A percentile compares a stretch with the other conserved stretches of the same genome.
phyloP scores from a whole-genome alignment of 192 early-diverging fungal species.

The Coemansia pectinata region DNA sequence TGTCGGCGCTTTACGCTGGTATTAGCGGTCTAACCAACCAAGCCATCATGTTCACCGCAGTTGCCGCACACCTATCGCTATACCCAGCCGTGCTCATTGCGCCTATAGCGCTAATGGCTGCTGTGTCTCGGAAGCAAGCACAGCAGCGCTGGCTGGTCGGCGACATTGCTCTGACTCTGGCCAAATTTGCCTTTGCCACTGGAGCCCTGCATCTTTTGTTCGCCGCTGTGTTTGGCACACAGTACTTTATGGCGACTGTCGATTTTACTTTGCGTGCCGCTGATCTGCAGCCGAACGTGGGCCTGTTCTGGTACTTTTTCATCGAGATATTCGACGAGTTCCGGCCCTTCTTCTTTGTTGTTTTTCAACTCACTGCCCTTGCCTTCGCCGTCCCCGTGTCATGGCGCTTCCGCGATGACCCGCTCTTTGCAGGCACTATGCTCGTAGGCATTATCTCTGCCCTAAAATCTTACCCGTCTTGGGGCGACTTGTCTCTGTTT shows the following conservation, averaged over 20 bases:
- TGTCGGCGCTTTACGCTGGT: conserved; percentile 72
- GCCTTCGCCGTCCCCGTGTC: conserved; percentile 84
- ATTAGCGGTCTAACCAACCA: conserved; percentile 47
- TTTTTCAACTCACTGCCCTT: conserved; percentile 93
- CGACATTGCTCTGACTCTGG: conserved; percentile 10
- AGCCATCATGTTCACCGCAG: conserved; percentile 71
- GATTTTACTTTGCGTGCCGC: conserved; percentile 64
- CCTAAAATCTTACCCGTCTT: conserved; percentile 93
- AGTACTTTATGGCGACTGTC: conserved; percentile 38
- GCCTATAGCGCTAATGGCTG: conserved; percentile 34
- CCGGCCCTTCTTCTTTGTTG: conserved; percentile 86
- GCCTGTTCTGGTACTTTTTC: conserved; percentile 99
- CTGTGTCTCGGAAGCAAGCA: neutral
- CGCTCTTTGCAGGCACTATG: conserved; percentile 75
- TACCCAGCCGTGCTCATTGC: conserved; percentile 85
- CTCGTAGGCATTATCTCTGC: conserved; percentile 75
- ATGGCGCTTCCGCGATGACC: conserved; percentile 73
- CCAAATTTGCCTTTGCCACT: conserved; percentile 16
- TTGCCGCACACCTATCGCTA: conserved; percentile 82
- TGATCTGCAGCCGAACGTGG: conserved; percentile 95
- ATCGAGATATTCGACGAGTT: conserved; percentile 99
- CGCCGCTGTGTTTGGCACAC: conserved; percentile 16
- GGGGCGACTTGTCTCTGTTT: conserved; percentile 83
- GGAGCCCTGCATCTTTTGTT: conserved; percentile 29
- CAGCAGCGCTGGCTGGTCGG: neutral